These are phyloP conservation scores for Wickerhamia fluorescens DNA, from an alignment of 805 yeast species.

Conservation along the genomic window DNA sequence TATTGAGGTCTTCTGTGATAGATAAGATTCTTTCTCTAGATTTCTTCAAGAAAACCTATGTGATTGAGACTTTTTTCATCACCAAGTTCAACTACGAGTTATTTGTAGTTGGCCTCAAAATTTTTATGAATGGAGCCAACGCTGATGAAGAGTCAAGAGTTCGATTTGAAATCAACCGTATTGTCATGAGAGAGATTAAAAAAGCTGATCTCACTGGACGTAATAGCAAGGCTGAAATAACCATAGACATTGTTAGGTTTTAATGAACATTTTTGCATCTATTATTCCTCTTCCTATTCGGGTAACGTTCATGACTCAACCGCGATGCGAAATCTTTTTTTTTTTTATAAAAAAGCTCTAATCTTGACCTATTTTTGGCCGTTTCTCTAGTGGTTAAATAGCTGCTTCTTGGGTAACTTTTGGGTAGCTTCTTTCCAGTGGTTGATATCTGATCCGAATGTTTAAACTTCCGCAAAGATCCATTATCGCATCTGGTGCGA, in stretches of 20 bases:
- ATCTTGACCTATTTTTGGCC: too few relatives aligned
- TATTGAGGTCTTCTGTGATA: slow-evolving; percentile 34
- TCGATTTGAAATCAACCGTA: slow-evolving; percentile 41
- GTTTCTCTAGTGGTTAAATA: too few relatives aligned
- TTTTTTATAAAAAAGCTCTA: too few relatives aligned
- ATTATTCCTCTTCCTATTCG: slow-evolving; percentile 6
- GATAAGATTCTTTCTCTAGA: slow-evolving; percentile 43
- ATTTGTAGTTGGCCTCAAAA: slow-evolving; percentile 47
- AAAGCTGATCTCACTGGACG: slow-evolving; percentile 14
- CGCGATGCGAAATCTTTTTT: slow-evolving; percentile 28
- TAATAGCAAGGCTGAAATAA: slow-evolving; percentile 25
- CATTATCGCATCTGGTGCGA: too few relatives aligned
- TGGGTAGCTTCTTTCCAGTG: too few relatives aligned
- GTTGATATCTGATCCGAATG: too few relatives aligned
- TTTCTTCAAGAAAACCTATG: slow-evolving; percentile 44
- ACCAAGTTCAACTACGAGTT: slow-evolving; percentile 59
- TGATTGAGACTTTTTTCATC: slow-evolving; percentile 42
- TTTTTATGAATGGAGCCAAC: slow-evolving; percentile 62
- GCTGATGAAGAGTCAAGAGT: slow-evolving; percentile 60
- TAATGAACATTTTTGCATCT: slow-evolving; percentile 7
- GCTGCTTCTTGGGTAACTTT: too few relatives aligned
- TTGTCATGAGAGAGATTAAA: slow-evolving; percentile 30
- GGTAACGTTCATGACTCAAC: slow-evolving; percentile 23
- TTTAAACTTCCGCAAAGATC: too few relatives aligned
- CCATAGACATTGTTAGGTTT: slow-evolving; percentile 34